phyloP scores from a whole-genome alignment of 495 filamentous ascomycete species.

The Aeminium ludgeri region DNA sequence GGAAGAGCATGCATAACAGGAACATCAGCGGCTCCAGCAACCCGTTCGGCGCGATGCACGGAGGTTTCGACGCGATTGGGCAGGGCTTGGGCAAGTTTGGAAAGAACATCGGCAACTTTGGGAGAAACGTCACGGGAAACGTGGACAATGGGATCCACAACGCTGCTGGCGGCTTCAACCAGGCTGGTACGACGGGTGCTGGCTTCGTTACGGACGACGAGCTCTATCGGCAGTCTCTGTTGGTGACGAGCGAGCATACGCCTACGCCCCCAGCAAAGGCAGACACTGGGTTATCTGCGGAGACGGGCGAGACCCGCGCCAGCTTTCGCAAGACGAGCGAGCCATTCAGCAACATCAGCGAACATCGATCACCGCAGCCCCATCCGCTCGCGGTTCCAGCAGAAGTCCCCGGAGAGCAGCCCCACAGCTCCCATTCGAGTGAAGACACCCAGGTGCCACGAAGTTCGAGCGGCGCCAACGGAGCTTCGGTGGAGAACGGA shows the following conservation, averaged over 20 bases:
- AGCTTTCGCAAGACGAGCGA: too few species aligned
- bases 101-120: constrained; percentile 43
- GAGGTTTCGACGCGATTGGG: constrained; percentile 18
- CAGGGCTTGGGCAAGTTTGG: constrained; percentile 39
- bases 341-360: too few species aligned
- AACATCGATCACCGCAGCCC: too few species aligned
- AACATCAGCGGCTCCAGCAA: constrained; percentile 21
- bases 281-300: too few species aligned
- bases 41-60: constrained; percentile 27
- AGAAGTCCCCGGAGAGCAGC: neutral
- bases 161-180: constrained; percentile 9
- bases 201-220: constrained; percentile 14
- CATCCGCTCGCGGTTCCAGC: constrained; percentile 5
- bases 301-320: too few species aligned
- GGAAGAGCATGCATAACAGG: constrained; percentile 19
- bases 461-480: neutral
- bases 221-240: constrained; percentile 4
- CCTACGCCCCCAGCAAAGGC: constrained; percentile 7
- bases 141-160: constrained; percentile 33
- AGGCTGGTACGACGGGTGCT: constrained; percentile 1
- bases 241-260: constrained; percentile 1
- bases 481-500: constrained; percentile 10
- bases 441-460: constrained; percentile 1
- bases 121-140: constrained; percentile 35
- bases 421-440: constrained; percentile 1